Percentiles rank a stretch among this genome's conserved stretches.
Conservation (phyloP, 768 basidiomycete species). For the Mycena galopus region DNA sequence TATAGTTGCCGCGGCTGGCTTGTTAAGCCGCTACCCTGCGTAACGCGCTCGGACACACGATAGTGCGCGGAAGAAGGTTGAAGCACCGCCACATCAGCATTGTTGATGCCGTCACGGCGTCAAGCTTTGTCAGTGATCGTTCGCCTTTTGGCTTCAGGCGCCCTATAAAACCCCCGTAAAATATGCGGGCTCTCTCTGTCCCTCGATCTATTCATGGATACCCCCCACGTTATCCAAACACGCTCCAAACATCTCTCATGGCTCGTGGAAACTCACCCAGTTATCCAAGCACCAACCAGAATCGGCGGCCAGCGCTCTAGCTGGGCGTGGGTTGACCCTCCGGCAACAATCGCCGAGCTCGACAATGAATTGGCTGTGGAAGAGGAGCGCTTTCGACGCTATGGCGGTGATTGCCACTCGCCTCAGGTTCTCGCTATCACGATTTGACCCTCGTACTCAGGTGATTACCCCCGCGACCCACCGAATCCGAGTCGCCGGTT, state of each 20-base stretch:
- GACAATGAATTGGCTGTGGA: background rate
- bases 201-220: background rate
- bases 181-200: background rate
- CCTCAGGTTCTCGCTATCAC: no score
- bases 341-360: background rate
- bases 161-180: background rate
- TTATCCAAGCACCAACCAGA: background rate
- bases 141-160: no score
- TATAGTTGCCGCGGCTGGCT: no score
- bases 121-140: no score
- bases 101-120: no score
- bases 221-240: background rate
- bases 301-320: background rate
- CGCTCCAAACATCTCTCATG: background rate
- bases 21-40: no score
- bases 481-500: background rate
- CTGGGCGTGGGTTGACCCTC: conserved; percentile 2
- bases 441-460: no score
- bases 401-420: background rate
- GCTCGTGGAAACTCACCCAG: background rate
- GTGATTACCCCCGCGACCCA: background rate
- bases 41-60: no score
- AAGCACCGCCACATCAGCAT: no score
- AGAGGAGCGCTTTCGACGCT: background rate
- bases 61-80: no score